Percentiles rank a stretch among this genome's conserved stretches.
Evolutionary conservation across 768 basidiomycete genomes (phyloP).

Genomic region (Cytidiella melzeri): DNA sequence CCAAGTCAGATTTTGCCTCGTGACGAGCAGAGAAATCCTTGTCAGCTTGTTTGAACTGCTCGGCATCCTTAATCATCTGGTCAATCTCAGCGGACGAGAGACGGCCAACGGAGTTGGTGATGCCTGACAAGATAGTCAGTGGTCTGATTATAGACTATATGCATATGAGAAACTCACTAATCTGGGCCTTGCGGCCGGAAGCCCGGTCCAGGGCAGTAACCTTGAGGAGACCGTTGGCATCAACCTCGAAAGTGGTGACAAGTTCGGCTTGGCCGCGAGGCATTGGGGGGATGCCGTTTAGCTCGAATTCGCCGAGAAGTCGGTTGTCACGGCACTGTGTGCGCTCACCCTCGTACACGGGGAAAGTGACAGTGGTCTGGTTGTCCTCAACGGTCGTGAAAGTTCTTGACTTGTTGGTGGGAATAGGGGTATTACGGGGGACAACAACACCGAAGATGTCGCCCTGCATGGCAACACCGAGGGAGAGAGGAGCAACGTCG

Average conservation of each 20-base stretch:
- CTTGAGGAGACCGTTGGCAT: constrained; percentile 98
- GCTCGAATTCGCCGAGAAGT: constrained; percentile 98
- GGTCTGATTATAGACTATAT: constrained; percentile 9
- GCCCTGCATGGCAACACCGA: constrained; percentile 99
- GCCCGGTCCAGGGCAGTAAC: constrained; percentile 98
- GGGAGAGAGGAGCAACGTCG: constrained; percentile 95
- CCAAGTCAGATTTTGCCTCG: constrained; percentile 97
- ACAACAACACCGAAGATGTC: constrained; percentile 99
- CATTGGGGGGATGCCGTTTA: constrained; percentile 98
- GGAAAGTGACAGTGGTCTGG: constrained; percentile 99
- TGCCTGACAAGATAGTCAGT: constrained; percentile 43
- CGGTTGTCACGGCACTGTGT: constrained; percentile 99
- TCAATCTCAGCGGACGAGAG: constrained; percentile 97
- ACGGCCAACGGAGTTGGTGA: constrained; percentile 99
- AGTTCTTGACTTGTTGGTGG: constrained; percentile 96
- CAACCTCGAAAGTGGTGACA: constrained; percentile 98
- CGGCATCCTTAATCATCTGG: constrained; percentile 99
- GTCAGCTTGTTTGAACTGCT: constrained; percentile 93
- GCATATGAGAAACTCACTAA: constrained; percentile 51
- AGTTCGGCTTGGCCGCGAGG: constrained; percentile 99
- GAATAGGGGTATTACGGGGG: constrained; percentile 98
- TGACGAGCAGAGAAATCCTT: constrained; percentile 98
- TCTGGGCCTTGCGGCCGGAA: constrained; percentile 98
- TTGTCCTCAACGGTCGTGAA: constrained; percentile 99
- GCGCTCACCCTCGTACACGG: constrained; percentile 99